phyloP scores from a whole-genome alignment of 202 grass and related monocot species.

The Dendrocalamus latiflorus region DNA sequence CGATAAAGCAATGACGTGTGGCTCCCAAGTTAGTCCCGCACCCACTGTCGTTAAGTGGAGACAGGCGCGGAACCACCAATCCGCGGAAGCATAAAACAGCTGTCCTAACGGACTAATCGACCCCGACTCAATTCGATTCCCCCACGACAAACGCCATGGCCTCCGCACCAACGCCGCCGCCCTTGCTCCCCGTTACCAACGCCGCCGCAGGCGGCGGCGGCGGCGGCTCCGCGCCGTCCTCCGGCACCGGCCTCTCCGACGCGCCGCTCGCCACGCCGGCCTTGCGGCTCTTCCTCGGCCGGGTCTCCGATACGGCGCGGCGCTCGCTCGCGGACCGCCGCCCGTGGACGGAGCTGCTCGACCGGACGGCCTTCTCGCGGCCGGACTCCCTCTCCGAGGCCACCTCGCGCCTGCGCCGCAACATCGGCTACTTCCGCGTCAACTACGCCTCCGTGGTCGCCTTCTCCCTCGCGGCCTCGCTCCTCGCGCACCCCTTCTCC shows the following conservation, averaged over 20 bases:
- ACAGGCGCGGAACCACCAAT: slow-evolving; percentile 22
- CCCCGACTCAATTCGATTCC: not conserved
- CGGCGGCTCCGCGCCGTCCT: slow-evolving; percentile 9
- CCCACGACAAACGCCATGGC: slow-evolving; percentile 30
- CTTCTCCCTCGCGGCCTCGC: slow-evolving; percentile 62
- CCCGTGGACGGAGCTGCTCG: slow-evolving; percentile 72
- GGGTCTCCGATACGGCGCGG: slow-evolving; percentile 51
- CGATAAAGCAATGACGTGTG: not conserved
- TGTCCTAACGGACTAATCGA: not conserved
- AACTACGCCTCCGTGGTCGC: slow-evolving; percentile 84
- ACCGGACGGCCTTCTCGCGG: slow-evolving; percentile 70
- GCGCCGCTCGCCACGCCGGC: slow-evolving; percentile 45
- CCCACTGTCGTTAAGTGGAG: slow-evolving; percentile 16
- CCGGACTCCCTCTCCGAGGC: slow-evolving; percentile 72
- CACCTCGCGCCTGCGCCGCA: slow-evolving; percentile 69
- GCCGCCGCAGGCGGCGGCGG: not conserved
- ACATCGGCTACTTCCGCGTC: slow-evolving; percentile 83
- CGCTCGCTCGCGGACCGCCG: slow-evolving; percentile 73
- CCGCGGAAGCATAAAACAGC: slow-evolving; percentile 8
- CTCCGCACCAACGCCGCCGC: slow-evolving; percentile 29
- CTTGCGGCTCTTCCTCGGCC: slow-evolving; percentile 63
- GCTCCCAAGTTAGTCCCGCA: too few relatives aligned
- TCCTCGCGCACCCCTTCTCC: slow-evolving; percentile 77
- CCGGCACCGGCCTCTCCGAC: slow-evolving; percentile 9
- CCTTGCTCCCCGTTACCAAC: slow-evolving; percentile 66